Conservation (phyloP, 192 early-diverging fungal species). For the Dissophora ornata region DNA sequence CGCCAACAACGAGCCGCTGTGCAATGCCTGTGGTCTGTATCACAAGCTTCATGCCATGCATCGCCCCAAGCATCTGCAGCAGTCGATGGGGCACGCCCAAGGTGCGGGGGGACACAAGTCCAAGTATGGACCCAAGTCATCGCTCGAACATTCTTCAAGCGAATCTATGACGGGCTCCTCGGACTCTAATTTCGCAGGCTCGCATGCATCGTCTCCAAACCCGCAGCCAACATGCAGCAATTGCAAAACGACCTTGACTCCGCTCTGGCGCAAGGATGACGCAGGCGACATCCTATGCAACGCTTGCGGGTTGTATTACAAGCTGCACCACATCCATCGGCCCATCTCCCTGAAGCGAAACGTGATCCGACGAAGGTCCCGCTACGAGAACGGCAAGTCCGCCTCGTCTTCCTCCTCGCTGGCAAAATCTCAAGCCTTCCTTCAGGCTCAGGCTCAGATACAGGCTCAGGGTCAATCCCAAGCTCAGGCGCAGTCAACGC, state of each 20-base stretch:
- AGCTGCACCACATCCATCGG: slow-evolving; percentile 63
- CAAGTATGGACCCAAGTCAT: slow-evolving; percentile 10
- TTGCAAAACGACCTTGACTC: slow-evolving; percentile 86
- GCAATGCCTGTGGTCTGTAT: slow-evolving; percentile 98
- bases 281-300: slow-evolving; percentile 56
- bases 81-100: slow-evolving; percentile 20
- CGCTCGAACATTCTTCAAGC: too few relatives aligned
- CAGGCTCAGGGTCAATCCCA: slow-evolving; percentile 2
- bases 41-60: slow-evolving; percentile 50
- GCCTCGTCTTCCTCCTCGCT: not conserved
- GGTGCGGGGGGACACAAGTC: slow-evolving; percentile 15
- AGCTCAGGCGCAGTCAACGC: not conserved
- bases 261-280: slow-evolving; percentile 90
- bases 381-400: slow-evolving; percentile 57
- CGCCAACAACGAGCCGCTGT: slow-evolving; percentile 86
- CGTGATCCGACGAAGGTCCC: slow-evolving; percentile 61
- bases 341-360: slow-evolving; percentile 67
- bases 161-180: too few relatives aligned
- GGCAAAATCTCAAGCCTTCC: slow-evolving; percentile 12
- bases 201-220: slow-evolving; percentile 63
- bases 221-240: slow-evolving; percentile 72
- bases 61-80: slow-evolving; percentile 48
- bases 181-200: not conserved
- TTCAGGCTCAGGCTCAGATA: not conserved
- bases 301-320: slow-evolving; percentile 70